Base-by-base conservation (phyloP, 495 filamentous ascomycete genomes). In the Xylaria telfairii region DNA sequence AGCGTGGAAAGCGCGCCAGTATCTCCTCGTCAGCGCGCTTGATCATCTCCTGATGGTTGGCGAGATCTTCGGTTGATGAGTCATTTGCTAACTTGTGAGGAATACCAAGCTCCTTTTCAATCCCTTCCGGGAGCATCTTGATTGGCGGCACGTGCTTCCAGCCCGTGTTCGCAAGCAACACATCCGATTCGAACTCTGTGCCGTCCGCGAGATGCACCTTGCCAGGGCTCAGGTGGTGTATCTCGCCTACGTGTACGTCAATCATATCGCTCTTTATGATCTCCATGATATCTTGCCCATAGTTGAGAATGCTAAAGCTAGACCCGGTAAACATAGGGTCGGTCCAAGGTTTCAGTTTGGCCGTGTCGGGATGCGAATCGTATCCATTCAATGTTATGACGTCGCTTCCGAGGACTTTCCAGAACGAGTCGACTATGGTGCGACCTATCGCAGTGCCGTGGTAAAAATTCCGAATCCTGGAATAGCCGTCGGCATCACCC, bases 121-220 rank as follows among this genome's bases (percentile, higher is more conserved):
- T 82, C 4, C 82, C 88, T 57, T 84, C 84, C 0, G 91, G 89
- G 0, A 89, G 75, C 77, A 94, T 91, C 46, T 87, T 86, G 67
- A 95, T 84, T 7, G 86, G 83, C 1, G 91, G 87, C 1, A 82
- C 83, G 57, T 88, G 85, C 73, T 89, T 87, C 89, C 92, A 94
- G 28, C 90, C 91, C 0, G 90, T 93, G 37, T 85, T 85, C 74
- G 87, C 91, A 70, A 93, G 85, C n/a, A 96, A 80, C 6, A 85
- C 85, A 59, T 92, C 92, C 1, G 88, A 85, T 6, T 81, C 71
- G 10, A 94, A 77, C 4, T 79, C 75, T 19, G 86, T 83, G 19
- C 88, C 88, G 47, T 87, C 83, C 26, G 81, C 83, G 21, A 93
- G 80, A 71, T 88, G 83, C 3, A 95, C 80, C 4, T 80, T 83